Percentiles rank a stretch among this genome's conserved stretches.
phyloP scores from a whole-genome alignment of 306 rosid genomes.

The Gleditsia sinensis region DNA sequence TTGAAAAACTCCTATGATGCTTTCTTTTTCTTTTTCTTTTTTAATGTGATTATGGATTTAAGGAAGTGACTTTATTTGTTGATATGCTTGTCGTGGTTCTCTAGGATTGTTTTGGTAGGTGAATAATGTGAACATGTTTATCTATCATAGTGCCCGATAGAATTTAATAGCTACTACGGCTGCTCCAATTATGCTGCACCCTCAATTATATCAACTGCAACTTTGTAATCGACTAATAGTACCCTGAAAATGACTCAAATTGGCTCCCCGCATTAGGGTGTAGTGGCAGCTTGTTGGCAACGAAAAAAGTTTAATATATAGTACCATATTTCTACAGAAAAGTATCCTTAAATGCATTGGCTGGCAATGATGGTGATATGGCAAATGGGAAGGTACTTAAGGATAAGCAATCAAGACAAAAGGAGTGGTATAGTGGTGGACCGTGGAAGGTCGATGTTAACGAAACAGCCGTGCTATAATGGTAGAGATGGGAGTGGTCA shows the following conservation, averaged over 20 bases:
- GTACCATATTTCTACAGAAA: neutral
- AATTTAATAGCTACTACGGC: neutral
- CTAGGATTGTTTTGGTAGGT: neutral
- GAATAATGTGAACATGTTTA: neutral
- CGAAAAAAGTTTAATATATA: neutral
- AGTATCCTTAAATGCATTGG: neutral
- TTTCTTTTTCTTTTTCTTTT: no score
- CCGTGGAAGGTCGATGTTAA: neutral
- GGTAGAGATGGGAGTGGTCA: neutral
- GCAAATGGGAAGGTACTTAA: neutral
- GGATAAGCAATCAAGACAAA: neutral
- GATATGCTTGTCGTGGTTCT: neutral
- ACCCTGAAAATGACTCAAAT: slow-evolving; percentile 6
- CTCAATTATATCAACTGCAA: neutral
- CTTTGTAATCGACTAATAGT: neutral
- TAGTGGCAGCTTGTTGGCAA: neutral
- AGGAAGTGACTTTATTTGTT: neutral
- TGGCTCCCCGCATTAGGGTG: neutral
- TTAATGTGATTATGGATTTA: neutral
- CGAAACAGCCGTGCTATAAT: no score
- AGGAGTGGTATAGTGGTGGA: neutral
- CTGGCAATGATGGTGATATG: neutral
- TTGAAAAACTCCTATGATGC: neutral
- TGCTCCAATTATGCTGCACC: neutral
- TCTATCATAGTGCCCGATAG: neutral